Conservation (phyloP, 2,329 filamentous ascomycete genomes). For the Leptosphaerulina australis region DNA sequence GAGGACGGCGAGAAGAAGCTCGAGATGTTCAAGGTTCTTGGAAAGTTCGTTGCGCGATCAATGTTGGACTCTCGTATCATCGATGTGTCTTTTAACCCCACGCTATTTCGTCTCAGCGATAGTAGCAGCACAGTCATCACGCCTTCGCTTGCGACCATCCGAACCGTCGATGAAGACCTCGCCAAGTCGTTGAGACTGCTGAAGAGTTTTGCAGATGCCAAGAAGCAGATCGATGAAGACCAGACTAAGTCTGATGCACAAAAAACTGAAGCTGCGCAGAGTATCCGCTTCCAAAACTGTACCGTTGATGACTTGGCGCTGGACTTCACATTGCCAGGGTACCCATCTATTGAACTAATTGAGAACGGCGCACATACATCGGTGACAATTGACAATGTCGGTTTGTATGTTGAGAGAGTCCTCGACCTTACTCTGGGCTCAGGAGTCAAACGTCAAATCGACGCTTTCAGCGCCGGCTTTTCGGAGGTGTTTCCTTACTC, state of each 20-base stretch:
- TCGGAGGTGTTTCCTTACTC: conserved; percentile 96
- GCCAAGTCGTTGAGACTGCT: conserved; percentile 85
- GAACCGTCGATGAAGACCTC: conserved; percentile 83
- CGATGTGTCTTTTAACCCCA: conserved; percentile 95
- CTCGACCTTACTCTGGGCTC: conserved; percentile 89
- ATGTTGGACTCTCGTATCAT: conserved; percentile 99
- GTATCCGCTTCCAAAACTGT: conserved; percentile 76
- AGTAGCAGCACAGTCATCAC: conserved; percentile 65
- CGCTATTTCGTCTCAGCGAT: conserved; percentile 94
- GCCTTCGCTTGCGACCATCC: conserved; percentile 87
- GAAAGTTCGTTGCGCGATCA: conserved; percentile 95
- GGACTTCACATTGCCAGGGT: conserved; percentile 94
- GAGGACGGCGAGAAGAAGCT: conserved; percentile 87
- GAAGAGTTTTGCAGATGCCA: conserved; percentile 83
- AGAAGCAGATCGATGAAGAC: conserved; percentile 81
- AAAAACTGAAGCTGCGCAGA: conserved; percentile 72
- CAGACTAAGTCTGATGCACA: conserved; percentile 67
- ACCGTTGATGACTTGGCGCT: conserved; percentile 85
- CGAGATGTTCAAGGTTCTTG: conserved; percentile 88
- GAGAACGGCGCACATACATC: conserved; percentile 73
- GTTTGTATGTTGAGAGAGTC: conserved; percentile 83
- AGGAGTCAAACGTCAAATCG: conserved; percentile 85
- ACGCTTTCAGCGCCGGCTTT: conserved; percentile 89
- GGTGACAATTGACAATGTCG: conserved; percentile 92
- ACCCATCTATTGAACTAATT: conserved; percentile 79